Base-by-base conservation (phyloP, 2,329 filamentous ascomycete genomes). In the Penicillium oxalicum region DNA sequence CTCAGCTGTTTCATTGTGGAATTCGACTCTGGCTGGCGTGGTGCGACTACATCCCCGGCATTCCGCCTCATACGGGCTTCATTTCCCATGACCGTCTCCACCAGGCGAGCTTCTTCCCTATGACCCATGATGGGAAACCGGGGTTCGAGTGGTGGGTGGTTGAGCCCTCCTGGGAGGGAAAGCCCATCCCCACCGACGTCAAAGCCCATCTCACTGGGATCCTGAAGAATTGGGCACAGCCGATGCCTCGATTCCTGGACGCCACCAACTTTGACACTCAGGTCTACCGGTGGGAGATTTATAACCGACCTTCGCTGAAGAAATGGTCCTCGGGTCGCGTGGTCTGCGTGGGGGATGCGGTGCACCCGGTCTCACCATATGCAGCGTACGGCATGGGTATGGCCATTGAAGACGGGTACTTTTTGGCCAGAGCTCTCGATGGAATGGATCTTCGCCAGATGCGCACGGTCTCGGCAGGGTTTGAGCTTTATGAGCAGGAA, bases 91-190 rank as follows among this genome's bases (percentile, higher is more conserved):
- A 53, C 37, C 53, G 38, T 46, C 46, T 57, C 12, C 28, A 59
- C 18, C 55, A 59, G 24, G 56, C 55, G 2, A 59, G 56, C 28
- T 58, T 47, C 34, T 59, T 59, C 27, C 55, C 51, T 4, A 57
- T 57, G 56, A 38, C 55, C 2, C 54, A 57, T 11, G 48, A 59
- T 8, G 55, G 53, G 9, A 54, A 57, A 34, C 54, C 54, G 0
- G 56, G 53, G 3, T 57, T 57, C 13, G 54, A 59, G 29, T 59
- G 54, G 56, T 56, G 56, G 56, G 53, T 59, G 4, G 55, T 59
- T 6, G 54, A 59, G 18, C 49, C 53, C 4, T 52, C 50, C 2
- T 56, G 49, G 47, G 54, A 57, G 11, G 52, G 44, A 7, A 57
- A 54, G 28, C 54, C 51, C 2, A n/a, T 57, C 5, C 53, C 56